Conservation (phyloP, 2,329 filamentous ascomycete genomes). For the Ophiostoma piceae region DNA sequence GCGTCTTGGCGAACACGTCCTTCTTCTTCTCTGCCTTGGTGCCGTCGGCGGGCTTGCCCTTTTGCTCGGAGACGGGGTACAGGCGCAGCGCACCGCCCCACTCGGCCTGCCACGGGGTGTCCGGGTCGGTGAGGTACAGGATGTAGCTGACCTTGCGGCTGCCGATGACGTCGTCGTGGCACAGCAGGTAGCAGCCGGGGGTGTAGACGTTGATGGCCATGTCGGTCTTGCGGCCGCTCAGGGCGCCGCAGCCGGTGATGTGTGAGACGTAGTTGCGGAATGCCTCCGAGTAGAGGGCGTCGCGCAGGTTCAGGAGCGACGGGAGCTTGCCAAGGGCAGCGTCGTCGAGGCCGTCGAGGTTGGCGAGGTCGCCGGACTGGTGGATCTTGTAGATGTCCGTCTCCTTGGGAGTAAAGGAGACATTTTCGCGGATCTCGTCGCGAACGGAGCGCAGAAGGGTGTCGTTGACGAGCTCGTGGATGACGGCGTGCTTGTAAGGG, state of each 20-base stretch:
- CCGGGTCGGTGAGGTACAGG: slow-evolving; percentile 88
- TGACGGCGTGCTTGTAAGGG: slow-evolving; percentile 90
- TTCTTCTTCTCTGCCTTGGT: not conserved
- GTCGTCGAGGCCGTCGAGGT: slow-evolving; percentile 88
- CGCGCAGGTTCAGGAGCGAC: slow-evolving; percentile 83
- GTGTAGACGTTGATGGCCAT: slow-evolving; percentile 99
- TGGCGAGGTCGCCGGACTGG: slow-evolving; percentile 95
- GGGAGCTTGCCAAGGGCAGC: slow-evolving; percentile 79
- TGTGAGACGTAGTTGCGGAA: slow-evolving; percentile 86
- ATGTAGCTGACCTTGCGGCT: slow-evolving; percentile 95
- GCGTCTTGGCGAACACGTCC: slow-evolving; percentile 62
- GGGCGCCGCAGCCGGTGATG: slow-evolving; percentile 77
- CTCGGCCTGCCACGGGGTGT: slow-evolving; percentile 79
- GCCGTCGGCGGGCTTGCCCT: slow-evolving; percentile 57
- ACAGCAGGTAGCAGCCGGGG: slow-evolving; percentile 88
- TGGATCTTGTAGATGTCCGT: slow-evolving; percentile 99
- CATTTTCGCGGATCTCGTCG: slow-evolving; percentile 79
- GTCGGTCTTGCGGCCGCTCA: slow-evolving; percentile 92
- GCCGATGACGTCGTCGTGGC: slow-evolving; percentile 99
- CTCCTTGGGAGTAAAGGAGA: slow-evolving; percentile 96
- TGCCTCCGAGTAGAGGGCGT: slow-evolving; percentile 83
- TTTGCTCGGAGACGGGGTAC: slow-evolving; percentile 64
- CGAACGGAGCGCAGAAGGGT: slow-evolving; percentile 79
- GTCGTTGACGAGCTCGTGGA: slow-evolving; percentile 73
- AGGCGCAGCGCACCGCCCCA: slow-evolving; percentile 91